phyloP scores from a whole-genome alignment of 345 rosid genomes.

The Eucalyptus albens region DNA sequence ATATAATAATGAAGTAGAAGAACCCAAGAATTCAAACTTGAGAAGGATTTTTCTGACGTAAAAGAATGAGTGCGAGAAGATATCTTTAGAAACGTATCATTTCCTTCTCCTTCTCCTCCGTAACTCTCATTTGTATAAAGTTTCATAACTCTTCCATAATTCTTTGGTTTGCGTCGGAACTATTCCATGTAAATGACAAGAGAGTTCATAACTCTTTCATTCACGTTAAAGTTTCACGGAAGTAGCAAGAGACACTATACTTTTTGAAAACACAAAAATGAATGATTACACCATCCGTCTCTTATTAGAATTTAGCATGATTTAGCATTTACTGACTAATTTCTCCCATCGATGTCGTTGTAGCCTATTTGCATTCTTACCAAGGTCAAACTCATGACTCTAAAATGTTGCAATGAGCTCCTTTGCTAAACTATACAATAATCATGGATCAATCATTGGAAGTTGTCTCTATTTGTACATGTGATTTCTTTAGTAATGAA shows the following conservation, averaged over 20 bases:
- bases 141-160: not conserved
- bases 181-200: no score
- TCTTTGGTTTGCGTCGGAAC: no score
- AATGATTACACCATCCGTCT: rapidly evolving
- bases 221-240: not conserved
- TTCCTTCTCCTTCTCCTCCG: not conserved
- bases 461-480: not conserved
- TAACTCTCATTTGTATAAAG: no score
- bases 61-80: not conserved
- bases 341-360: rapidly evolving
- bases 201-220: no score
- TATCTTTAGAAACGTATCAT: no score
- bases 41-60: no score
- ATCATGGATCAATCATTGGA: not conserved
- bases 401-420: not conserved
- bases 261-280: not conserved
- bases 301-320: not conserved
- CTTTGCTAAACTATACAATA: not conserved
- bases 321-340: rapidly evolving
- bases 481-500: not conserved
- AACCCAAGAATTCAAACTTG: not conserved
- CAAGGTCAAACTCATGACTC: not conserved
- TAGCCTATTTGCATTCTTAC: not conserved
- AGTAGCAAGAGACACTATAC: not conserved
- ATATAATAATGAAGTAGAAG: not conserved